Evolutionary conservation across 2,329 filamentous ascomycete genomes (phyloP), one percentile per base, ranked within the genome.

Genomic region (Curvularia sp.): DNA sequence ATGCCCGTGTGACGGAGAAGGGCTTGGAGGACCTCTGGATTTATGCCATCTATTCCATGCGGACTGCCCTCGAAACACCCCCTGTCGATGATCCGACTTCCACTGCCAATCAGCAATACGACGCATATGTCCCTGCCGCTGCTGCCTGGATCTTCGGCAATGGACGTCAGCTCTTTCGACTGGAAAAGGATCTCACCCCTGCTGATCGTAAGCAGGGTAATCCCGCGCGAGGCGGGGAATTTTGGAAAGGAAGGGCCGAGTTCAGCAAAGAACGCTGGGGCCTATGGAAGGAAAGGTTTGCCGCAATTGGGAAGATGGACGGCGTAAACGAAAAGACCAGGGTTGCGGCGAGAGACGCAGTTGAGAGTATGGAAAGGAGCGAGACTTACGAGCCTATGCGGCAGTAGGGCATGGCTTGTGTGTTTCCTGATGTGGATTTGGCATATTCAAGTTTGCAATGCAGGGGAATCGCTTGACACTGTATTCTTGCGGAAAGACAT

Each of bases 281-380:
- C 7, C 59, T 75, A 10, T 76, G 74, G 73, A 74, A 72, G 49
- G 65, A 68, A 39, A 64, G 73, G 43, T 73, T 77, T 58, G 66
- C 59, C 0, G 63, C 61, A 13, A 53, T 76, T 34, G 58, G 53
- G 2, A 48, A 63, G 12, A 61, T 66, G 57, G 64, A 70, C 21
- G 65, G 53, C 1, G 48, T 74, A 3, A 64, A 36, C 5, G 66
- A 72, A 5, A 52, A 62, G 38, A 74, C 74, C 2, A 68, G 57
- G 52, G 12, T 46, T 3, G 54, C 71, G 21, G 68, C 72, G 15
- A 67, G 46, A 21, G 65, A 73, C 34, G 70, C 72, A 0, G 51
- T 72, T 5, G 61, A 66, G 49, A 52, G 45, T 8, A 76, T 77
- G 74, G 70, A 73, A 50, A 63, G 67, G 53, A 68, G 63, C 8